phyloP scores from a whole-genome alignment of 2,329 filamentous ascomycete species.

The Leptosphaerulina australis region DNA sequence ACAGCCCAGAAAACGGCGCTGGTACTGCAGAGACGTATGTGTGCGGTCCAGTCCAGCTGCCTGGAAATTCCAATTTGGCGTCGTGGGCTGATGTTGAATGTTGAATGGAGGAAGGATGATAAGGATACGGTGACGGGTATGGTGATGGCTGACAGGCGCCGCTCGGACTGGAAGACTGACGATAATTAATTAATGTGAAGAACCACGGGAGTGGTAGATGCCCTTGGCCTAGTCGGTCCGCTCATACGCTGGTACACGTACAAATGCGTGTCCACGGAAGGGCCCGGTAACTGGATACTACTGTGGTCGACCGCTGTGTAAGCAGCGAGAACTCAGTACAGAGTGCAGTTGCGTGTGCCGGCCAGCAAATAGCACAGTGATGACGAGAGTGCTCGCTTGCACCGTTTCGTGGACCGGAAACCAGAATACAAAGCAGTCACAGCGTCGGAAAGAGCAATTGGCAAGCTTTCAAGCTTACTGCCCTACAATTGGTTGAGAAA shows the following conservation, averaged over 20 bases:
- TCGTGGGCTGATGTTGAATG: constrained; percentile 11
- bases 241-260: constrained; percentile 19
- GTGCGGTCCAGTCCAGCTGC: constrained; percentile 27
- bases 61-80: constrained; percentile 22
- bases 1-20: neutral
- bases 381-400: constrained; percentile 21
- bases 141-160: constrained; percentile 13
- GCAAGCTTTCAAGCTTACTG: constrained; percentile 21
- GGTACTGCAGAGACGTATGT: constrained; percentile 8
- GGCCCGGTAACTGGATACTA: constrained; percentile 22
- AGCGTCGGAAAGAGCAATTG: constrained; percentile 37
- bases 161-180: constrained; percentile 6
- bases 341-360: constrained; percentile 4
- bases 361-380: constrained; percentile 10
- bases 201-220: constrained; percentile 18
- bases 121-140: constrained; percentile 14
- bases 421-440: constrained; percentile 30
- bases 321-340: constrained; percentile 16
- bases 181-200: constrained; percentile 9
- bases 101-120: neutral
- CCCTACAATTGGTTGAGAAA: constrained; percentile 34
- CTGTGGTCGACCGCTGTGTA: constrained; percentile 10
- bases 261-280: constrained; percentile 22
- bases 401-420: constrained; percentile 28
- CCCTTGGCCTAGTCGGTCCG: constrained; percentile 20